Base-by-base conservation (phyloP, 176 grass and related monocot species). In the Ensete ventricosum region DNA sequence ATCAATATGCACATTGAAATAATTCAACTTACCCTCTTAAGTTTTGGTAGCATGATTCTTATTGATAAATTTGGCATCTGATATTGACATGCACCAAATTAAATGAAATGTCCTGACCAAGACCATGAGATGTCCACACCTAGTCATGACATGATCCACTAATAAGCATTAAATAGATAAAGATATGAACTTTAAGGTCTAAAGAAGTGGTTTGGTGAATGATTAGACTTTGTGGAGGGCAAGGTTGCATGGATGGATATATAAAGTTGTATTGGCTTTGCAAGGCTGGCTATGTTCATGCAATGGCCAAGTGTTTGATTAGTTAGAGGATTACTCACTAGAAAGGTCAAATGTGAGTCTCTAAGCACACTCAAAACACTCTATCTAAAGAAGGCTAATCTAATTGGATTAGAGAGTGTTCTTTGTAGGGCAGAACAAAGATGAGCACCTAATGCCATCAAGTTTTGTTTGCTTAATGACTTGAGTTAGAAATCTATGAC, bases 401-500 rank as follows among this genome's bases (percentile, higher is more conserved):
- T 60, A 60, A 60, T 60, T n/a, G 17, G 1, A 20, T 20, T 8
- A 9, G 14, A 1, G 57, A 60, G 57, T 60, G 57, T 20, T 60
- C 9, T 60, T 6, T 60, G 57, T 14, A 60, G 57, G 57, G 57
- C 6, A 19, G 14, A 14, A 1, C 57, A 60, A 60, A 60, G 57
- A 60, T 60, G 57, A 60, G n/a, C 57, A 60, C 57, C 57, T 60
- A 60, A 60, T 60, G 17, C 57, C 57, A 60, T n/a, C 67, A 49
- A 1, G 1, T 48, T 29, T 2, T 69, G 67, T 69, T 14, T 48
- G 24, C 57, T 19, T 9, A 0, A 43, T 43, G 34, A 0, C 34
- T 43, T 43, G 34, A 43, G 4, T 43, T 6, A 43, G 34, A 43
- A 43, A 43, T 43, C 0, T 43, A 43, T 43, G 34, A 43, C 34